Percentiles rank a stretch among this genome's conserved stretches.
phyloP scores from a whole-genome alignment of 176 grass and related monocot genomes.

The Oryza nivara region DNA sequence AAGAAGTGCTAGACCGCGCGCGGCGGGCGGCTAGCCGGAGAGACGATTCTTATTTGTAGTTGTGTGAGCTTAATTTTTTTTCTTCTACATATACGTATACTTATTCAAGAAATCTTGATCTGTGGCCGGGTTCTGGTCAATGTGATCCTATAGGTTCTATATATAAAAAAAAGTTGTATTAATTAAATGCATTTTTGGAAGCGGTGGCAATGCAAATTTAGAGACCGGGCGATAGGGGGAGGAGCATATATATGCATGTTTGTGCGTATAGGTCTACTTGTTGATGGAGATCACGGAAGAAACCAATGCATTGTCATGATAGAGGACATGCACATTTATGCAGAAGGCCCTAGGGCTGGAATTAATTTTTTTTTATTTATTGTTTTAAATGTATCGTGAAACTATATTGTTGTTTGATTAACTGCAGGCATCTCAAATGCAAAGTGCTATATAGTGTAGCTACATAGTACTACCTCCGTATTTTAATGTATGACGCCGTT shows the following conservation, averaged over 20 bases:
- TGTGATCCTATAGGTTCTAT: background rate
- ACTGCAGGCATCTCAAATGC: too few relatives aligned
- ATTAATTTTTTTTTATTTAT: too few relatives aligned
- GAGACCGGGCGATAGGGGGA: background rate
- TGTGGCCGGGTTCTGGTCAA: conserved; percentile 24
- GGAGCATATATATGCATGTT: background rate
- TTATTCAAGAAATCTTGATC: conserved; percentile 8
- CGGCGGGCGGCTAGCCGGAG: background rate
- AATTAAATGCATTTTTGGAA: background rate
- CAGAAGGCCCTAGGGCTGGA: too few relatives aligned
- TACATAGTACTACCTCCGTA: too few relatives aligned
- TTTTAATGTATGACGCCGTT: too few relatives aligned
- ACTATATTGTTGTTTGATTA: too few relatives aligned
- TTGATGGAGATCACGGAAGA: background rate
- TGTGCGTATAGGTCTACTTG: background rate
- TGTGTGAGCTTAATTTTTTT: background rate
- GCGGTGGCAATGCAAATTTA: background rate
- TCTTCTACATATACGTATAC: conserved; percentile 16
- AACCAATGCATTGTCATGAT: background rate
- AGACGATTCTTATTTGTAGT: conserved; percentile 12
- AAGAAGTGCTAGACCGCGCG: conserved; percentile 51
- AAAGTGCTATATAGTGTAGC: too few relatives aligned
- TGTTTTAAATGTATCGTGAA: too few relatives aligned
- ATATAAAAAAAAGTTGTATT: background rate
- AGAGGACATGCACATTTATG: too few relatives aligned